Conservation (phyloP, 73 alveolate species). For the Symbiodinium natans region DNA sequence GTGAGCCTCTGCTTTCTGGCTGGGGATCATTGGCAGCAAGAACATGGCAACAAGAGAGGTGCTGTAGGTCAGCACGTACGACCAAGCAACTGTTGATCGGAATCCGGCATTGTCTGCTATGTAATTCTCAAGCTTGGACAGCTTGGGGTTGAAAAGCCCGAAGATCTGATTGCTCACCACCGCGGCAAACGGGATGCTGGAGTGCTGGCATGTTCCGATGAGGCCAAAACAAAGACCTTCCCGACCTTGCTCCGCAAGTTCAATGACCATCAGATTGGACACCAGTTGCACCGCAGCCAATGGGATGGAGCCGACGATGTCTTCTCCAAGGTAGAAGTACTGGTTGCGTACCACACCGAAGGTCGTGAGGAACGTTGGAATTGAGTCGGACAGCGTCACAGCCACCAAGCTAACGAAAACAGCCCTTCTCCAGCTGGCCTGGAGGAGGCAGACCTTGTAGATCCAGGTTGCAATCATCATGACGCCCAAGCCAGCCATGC, state of each 20-base stretch:
- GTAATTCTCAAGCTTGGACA: background rate
- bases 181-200: background rate
- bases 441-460: background rate
- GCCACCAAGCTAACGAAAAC: background rate
- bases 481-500: background rate
- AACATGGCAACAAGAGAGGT: background rate
- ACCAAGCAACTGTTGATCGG: background rate
- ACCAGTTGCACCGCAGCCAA: constrained; percentile 45
- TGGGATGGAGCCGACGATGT: constrained; percentile 11
- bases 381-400: background rate
- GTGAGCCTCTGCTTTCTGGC: constrained; percentile 24
- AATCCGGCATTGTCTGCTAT: background rate
- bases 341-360: constrained; percentile 53
- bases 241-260: constrained; percentile 63
- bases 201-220: constrained; percentile 38
- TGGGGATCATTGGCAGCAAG: constrained; percentile 20
- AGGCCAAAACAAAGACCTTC: constrained; percentile 57
- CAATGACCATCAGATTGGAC: constrained; percentile 29
- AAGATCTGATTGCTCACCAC: constrained; percentile 2
- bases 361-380: constrained; percentile 42
- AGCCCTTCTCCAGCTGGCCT: background rate
- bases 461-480: background rate
- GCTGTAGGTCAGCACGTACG: constrained; percentile 11
- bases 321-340: constrained; percentile 72
- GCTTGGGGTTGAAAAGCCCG: background rate